Evolutionary conservation across 1,139 yeast genomes (phyloP), one percentile per base, ranked within the genome.

Genomic region (Nakaseomyces uthaithaninus): DNA sequence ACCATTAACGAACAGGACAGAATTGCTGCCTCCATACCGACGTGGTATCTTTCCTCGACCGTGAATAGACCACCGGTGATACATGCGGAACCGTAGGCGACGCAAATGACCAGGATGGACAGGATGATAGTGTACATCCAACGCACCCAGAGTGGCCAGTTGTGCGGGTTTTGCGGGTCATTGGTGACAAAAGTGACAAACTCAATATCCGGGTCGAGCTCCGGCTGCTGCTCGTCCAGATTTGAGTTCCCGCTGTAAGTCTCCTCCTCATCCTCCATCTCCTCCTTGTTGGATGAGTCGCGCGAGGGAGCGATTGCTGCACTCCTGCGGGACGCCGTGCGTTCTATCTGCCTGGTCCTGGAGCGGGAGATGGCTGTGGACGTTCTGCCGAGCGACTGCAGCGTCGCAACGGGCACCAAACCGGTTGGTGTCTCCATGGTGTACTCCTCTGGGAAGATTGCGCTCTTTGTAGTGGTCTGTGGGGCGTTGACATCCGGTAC

Each of bases 381-480:
- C 1, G 67, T 57, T 67, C 93, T 72, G 33, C 93, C 93, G 36
- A 82, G 46, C 4, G 72, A 68, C 38, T 75, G 82, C 52, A 86
- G 67, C 0, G 94, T 80, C 34, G 75, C 67, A 3, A 80, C 83
- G 2, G 86, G 89, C 6, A 86, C 95, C 42, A 86, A 68, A 48
- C 95, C 95, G 4, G 95, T 83, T 39, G 73, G 71, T 1, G 95
- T 86, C 66, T 86, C 95, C 58, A 86, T 53, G 6, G 87, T 81
- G 60, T 83, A 86, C 61, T 86, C 95, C 67, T 86, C 95, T 11
- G 95, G 95, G 69, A 86, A 86, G 36, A 85, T 80, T 5, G 89
- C 79, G 46, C 72, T 67, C 39, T 68, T 70, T 9, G 75, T 71
- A 33, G 49, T 57, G 20, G 57, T 50, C 28, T 75, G 73, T 2